Percentiles rank a stretch among this genome's conserved stretches.
phyloP scores from a whole-genome alignment of 768 basidiomycete genomes.

The Chiua virens region DNA sequence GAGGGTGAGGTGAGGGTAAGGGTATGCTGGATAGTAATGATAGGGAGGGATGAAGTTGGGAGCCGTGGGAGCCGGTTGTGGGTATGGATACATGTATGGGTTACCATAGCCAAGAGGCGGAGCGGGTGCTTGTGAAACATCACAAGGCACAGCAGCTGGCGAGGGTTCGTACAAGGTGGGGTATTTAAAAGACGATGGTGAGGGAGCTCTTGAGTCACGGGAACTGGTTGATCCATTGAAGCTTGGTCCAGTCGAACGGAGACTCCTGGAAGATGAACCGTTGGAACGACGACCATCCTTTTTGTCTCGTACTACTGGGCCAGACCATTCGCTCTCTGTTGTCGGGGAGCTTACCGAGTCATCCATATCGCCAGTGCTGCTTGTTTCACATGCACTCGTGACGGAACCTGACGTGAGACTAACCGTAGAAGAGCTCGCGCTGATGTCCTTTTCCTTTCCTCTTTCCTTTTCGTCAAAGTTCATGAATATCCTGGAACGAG shows the following conservation, averaged over 20 bases:
- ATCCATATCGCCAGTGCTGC: slow-evolving; percentile 64
- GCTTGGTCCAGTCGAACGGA: slow-evolving; percentile 50
- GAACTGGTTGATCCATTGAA: slow-evolving; percentile 62
- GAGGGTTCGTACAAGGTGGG: slow-evolving; percentile 69
- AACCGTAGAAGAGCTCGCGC: slow-evolving; percentile 72
- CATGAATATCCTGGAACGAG: slow-evolving; percentile 84
- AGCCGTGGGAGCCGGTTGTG: slow-evolving; percentile 36
- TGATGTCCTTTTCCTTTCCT: slow-evolving; percentile 69
- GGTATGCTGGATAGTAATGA: slow-evolving; percentile 47
- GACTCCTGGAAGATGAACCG: slow-evolving; percentile 60
- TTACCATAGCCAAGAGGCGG: slow-evolving; percentile 32
- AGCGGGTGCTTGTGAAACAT: slow-evolving; percentile 31
- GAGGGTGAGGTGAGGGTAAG: slow-evolving; percentile 53
- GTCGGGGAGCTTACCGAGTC: slow-evolving; percentile 70
- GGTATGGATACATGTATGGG: slow-evolving; percentile 41
- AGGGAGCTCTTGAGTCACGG: slow-evolving; percentile 71
- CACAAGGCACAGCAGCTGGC: slow-evolving; percentile 29
- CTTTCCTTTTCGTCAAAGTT: slow-evolving; percentile 70
- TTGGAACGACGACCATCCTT: slow-evolving; percentile 53
- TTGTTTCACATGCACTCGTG: slow-evolving; percentile 52
- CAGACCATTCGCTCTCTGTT: slow-evolving; percentile 83
- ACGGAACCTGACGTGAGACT: slow-evolving; percentile 71
- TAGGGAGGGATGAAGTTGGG: slow-evolving; percentile 42
- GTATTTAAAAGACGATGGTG: slow-evolving; percentile 71
- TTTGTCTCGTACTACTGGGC: slow-evolving; percentile 53